A percentile compares a stretch with the other conserved stretches of the same genome.
phyloP scores from a whole-genome alignment of 108 stramenopile species.

The Schizochytrium sp. region DNA sequence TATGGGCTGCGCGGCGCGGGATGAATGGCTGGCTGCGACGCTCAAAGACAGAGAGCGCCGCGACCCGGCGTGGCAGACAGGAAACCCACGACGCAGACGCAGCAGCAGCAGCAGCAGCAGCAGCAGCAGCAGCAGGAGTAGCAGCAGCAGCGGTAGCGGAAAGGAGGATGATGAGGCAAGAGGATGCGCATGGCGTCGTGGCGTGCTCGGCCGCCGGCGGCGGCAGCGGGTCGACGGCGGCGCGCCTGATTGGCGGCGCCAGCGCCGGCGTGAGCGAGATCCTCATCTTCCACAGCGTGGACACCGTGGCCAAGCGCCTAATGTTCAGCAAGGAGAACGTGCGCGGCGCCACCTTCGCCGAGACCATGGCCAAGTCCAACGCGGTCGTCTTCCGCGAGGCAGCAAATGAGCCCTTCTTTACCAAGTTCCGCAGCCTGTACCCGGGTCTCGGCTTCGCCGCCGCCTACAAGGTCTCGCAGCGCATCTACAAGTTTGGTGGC shows the following conservation, averaged over 20 bases:
- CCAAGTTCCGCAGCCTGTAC: slow-evolving; percentile 55
- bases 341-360: slow-evolving; percentile 24
- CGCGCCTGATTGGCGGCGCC: slow-evolving; percentile 46
- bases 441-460: slow-evolving; percentile 68
- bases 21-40: no score
- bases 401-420: slow-evolving; percentile 28
- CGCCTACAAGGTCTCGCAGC: slow-evolving; percentile 68
- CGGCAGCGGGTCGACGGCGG: neutral
- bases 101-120: no score
- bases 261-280: slow-evolving; percentile 51
- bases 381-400: slow-evolving; percentile 49
- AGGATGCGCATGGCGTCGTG: neutral
- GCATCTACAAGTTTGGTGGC: slow-evolving; percentile 69
- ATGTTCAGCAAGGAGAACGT: slow-evolving; percentile 41
- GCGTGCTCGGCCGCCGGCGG: neutral
- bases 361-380: slow-evolving; percentile 48
- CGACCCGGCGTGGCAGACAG: no score
- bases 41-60: no score
- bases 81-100: no score
- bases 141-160: neutral
- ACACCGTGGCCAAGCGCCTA: slow-evolving; percentile 54
- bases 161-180: no score
- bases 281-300: slow-evolving; percentile 56
- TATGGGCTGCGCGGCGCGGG: no score
- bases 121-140: no score